These are phyloP conservation scores for Sugiyamaella sp. DNA, from an alignment of 1,139 yeast species.

Conservation along the genomic window DNA sequence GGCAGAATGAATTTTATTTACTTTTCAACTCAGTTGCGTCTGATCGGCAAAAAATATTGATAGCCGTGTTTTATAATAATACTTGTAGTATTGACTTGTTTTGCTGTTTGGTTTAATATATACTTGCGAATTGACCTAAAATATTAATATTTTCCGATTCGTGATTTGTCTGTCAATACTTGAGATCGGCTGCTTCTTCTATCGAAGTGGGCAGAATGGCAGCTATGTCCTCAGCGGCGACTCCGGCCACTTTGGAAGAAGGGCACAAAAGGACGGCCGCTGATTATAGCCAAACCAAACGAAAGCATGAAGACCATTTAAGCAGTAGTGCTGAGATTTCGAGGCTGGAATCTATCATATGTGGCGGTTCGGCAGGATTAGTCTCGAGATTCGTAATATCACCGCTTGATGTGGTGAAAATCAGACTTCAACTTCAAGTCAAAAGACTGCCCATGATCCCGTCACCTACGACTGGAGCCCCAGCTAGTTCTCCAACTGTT, in stretches of 20 bases:
- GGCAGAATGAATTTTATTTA: no score
- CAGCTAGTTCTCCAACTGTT: not conserved
- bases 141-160: no score
- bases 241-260: not conserved
- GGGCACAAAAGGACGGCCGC: not conserved
- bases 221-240: not conserved
- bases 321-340: slow-evolving; percentile 38
- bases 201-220: not conserved
- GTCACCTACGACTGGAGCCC: not conserved
- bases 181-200: no score
- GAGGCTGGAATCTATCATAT: slow-evolving; percentile 49
- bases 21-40: no score
- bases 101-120: no score
- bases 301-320: slow-evolving; percentile 35
- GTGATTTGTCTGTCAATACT: no score
- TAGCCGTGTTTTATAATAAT: no score
- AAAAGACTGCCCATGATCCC: slow-evolving; percentile 5
- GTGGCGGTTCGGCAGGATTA: slow-evolving; percentile 78
- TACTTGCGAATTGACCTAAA: no score
- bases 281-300: not conserved
- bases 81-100: no score
- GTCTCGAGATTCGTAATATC: slow-evolving; percentile 64
- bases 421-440: slow-evolving; percentile 70
- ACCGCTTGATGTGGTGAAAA: slow-evolving; percentile 87
- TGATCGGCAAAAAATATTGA: no score